Evolutionary conservation across 208 protist genomes (phyloP).

Genomic region (Strigomonas oncopelti): DNA sequence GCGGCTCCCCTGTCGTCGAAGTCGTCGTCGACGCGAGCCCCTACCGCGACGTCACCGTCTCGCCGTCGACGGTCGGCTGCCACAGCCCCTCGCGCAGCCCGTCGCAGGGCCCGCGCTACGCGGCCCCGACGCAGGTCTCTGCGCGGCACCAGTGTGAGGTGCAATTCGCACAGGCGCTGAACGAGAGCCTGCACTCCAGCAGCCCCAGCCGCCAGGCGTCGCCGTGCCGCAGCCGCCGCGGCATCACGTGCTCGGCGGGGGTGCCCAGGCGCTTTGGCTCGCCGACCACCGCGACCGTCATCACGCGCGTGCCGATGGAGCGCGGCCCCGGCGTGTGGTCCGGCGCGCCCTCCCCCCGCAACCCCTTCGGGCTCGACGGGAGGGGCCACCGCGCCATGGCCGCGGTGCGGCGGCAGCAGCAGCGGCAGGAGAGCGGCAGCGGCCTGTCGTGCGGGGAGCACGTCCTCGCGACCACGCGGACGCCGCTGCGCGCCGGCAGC

Average conservation of each 20-base stretch:
- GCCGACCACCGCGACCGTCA: conserved; percentile 19
- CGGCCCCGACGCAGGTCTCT: conserved; percentile 1
- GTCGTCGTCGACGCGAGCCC: neutral
- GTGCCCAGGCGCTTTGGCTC: neutral
- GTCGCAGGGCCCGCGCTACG: conserved; percentile 1
- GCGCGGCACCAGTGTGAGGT: neutral
- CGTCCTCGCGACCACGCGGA: neutral
- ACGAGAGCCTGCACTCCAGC: neutral
- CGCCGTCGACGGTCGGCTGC: conserved; percentile 10
- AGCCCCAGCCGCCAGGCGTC: neutral
- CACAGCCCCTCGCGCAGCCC: conserved; percentile 1
- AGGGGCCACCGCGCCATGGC: conserved; percentile 13
- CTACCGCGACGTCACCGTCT: conserved; percentile 20
- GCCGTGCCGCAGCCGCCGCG: neutral
- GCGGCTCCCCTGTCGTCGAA: neutral
- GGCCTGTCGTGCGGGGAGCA: neutral
- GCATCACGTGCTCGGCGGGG: neutral
- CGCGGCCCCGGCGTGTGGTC: conserved; percentile 66
- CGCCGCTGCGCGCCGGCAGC: neutral
- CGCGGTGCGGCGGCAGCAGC: neutral
- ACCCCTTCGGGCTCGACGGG: conserved; percentile 25
- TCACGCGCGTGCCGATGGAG: conserved; percentile 58
- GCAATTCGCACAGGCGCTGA: neutral
- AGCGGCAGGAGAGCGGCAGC: neutral
- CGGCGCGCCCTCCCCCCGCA: conserved; percentile 13